Conservation (phyloP, 768 basidiomycete species). For the Myochromella boudieri region DNA sequence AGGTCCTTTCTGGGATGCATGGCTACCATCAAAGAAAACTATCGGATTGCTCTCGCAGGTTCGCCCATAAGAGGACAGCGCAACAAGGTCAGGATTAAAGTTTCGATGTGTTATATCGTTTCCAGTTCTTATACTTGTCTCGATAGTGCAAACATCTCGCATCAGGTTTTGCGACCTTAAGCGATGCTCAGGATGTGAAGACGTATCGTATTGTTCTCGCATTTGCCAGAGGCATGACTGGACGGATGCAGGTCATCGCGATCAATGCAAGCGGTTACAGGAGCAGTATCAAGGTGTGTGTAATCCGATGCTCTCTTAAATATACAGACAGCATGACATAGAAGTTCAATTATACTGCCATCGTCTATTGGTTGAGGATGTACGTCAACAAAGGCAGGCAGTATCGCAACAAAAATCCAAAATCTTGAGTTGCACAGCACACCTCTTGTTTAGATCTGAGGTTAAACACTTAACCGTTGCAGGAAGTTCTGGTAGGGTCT, state of each 20-base stretch:
- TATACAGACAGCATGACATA: too few species aligned
- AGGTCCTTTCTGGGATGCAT: background rate
- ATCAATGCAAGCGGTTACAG: background rate
- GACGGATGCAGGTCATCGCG: background rate
- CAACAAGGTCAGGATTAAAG: background rate
- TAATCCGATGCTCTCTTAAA: background rate
- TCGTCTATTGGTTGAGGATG: too few species aligned
- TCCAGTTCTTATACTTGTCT: background rate
- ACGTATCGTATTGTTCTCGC: too few species aligned
- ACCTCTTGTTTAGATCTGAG: too few species aligned
- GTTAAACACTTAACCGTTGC: too few species aligned
- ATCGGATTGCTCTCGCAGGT: background rate
- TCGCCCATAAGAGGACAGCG: background rate
- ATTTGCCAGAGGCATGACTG: background rate
- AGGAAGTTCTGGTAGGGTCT: too few species aligned
- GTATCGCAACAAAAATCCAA: too few species aligned
- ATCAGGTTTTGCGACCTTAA: background rate
- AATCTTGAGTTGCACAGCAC: too few species aligned
- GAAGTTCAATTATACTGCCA: too few species aligned
- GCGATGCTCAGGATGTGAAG: background rate
- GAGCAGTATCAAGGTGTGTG: background rate
- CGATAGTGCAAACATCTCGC: background rate
- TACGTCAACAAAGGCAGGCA: too few species aligned
- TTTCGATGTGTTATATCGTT: background rate
- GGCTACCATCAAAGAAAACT: background rate